phyloP scores from a whole-genome alignment of 2,329 filamentous ascomycete genomes.

The Fusarium clavum region DNA sequence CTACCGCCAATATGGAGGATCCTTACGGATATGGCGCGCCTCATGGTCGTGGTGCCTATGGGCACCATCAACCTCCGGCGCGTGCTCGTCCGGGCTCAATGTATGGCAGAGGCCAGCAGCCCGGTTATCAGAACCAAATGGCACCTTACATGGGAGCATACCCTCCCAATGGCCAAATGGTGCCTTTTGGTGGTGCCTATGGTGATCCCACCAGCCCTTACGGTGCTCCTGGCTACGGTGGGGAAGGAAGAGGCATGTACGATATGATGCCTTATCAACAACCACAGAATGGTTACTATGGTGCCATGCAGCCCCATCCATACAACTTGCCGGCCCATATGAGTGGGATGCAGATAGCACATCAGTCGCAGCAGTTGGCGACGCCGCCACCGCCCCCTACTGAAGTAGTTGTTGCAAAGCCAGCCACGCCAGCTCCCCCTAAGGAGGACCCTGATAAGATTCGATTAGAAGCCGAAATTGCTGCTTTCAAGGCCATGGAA shows the following conservation, averaged over 20 bases:
- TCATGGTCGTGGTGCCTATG: conserved; percentile 55
- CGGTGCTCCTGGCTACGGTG: conserved; percentile 52
- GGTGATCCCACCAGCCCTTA: conserved; percentile 56
- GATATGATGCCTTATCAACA: conserved; percentile 65
- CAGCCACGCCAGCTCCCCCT: conserved; percentile 54
- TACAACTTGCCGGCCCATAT: conserved; percentile 51
- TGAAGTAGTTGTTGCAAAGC: conserved; percentile 54
- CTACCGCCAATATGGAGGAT: conserved; percentile 72
- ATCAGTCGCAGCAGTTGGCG: neutral
- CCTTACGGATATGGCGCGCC: conserved; percentile 68
- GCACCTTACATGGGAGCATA: conserved; percentile 56
- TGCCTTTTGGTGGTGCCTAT: conserved; percentile 56
- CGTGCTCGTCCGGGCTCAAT: conserved; percentile 31
- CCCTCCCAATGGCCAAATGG: conserved; percentile 57
- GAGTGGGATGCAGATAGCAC: conserved; percentile 54
- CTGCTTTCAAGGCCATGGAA: conserved; percentile 60
- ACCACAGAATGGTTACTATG: conserved; percentile 48
- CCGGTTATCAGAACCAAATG: conserved; percentile 61
- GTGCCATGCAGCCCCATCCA: conserved; percentile 43
- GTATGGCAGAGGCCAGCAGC: conserved; percentile 51
- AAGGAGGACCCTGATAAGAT: conserved; percentile 69
- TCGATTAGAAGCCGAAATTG: conserved; percentile 70
- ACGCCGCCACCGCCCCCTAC: conserved; percentile 55
- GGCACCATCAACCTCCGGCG: conserved; percentile 29
- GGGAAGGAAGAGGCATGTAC: conserved; percentile 55